A percentile compares a stretch with the other conserved stretches of the same genome.
These are phyloP conservation scores for Cordyceps javanica DNA, from an alignment of 2,329 filamentous ascomycete species.

Conservation along the genomic window DNA sequence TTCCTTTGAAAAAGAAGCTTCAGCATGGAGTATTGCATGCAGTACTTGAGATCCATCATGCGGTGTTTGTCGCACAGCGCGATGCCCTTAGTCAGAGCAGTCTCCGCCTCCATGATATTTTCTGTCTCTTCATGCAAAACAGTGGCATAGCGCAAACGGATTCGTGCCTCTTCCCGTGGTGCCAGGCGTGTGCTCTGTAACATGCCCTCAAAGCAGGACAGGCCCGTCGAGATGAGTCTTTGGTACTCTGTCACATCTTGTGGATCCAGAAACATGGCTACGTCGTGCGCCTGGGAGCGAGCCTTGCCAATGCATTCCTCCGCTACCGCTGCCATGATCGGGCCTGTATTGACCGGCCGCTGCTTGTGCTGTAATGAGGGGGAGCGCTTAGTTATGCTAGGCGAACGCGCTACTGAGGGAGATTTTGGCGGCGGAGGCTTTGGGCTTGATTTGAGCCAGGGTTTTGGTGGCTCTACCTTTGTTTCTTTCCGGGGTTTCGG, in stretches of 20 bases:
- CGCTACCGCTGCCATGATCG: constrained; percentile 63
- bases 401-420: constrained; percentile 33
- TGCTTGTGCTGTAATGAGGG: constrained; percentile 35
- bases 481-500: constrained; percentile 14
- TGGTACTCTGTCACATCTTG: constrained; percentile 59
- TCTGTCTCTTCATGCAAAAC: constrained; percentile 70
- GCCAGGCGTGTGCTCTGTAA: constrained; percentile 54
- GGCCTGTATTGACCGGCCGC: constrained; percentile 43
- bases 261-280: constrained; percentile 30
- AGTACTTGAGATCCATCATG: constrained; percentile 62
- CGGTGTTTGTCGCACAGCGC: constrained; percentile 57
- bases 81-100: constrained; percentile 64
- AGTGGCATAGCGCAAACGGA: constrained; percentile 65
- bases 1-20: constrained; percentile 66
- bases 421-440: constrained; percentile 36
- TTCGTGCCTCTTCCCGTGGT: constrained; percentile 61
- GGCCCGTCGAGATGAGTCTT: constrained; percentile 62
- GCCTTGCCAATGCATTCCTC: constrained; percentile 71
- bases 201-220: constrained; percentile 66
- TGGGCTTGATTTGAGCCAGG: constrained; percentile 30
- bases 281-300: constrained; percentile 45
- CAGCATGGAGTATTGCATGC: constrained; percentile 67
- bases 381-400: constrained; percentile 35
- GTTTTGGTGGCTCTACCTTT: constrained; percentile 21
- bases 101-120: constrained; percentile 68